phyloP scores from a whole-genome alignment of 2,329 filamentous ascomycete species.

The Penicillium sp. region DNA sequence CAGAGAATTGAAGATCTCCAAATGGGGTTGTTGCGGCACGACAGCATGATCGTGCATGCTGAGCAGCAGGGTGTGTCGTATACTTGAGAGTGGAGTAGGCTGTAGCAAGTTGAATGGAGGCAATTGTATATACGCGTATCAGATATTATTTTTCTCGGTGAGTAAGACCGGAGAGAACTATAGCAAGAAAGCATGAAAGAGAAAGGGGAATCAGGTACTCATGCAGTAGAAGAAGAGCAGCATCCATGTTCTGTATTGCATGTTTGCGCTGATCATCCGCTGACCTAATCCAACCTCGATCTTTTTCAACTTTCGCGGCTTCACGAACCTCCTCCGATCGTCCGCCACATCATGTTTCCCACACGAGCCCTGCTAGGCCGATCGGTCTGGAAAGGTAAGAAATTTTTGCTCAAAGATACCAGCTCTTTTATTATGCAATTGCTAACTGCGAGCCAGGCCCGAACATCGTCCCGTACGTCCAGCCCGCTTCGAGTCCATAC shows the following conservation, averaged over 20 bases:
- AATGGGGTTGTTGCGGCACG: background rate
- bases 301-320: constrained; percentile 18
- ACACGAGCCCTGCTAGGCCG: constrained; percentile 68
- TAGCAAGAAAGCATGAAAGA: background rate
- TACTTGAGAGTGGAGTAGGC: background rate
- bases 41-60: background rate
- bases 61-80: background rate
- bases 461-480: constrained; percentile 67
- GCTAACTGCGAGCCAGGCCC: constrained; percentile 52
- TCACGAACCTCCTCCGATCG: constrained; percentile 9
- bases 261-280: background rate
- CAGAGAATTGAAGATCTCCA: background rate
- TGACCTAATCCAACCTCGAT: constrained; percentile 3
- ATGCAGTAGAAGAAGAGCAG: background rate
- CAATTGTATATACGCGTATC: background rate
- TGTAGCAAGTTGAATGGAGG: background rate
- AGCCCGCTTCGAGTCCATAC: constrained; percentile 1
- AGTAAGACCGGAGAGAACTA: background rate
- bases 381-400: constrained; percentile 82
- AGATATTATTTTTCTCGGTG: background rate
- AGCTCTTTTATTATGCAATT: background rate
- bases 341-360: constrained; percentile 59
- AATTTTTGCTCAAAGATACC: background rate
- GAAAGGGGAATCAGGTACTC: background rate
- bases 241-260: background rate